These are phyloP conservation scores for Senna tora DNA, from an alignment of 306 rosid species.

Conservation along the genomic window DNA sequence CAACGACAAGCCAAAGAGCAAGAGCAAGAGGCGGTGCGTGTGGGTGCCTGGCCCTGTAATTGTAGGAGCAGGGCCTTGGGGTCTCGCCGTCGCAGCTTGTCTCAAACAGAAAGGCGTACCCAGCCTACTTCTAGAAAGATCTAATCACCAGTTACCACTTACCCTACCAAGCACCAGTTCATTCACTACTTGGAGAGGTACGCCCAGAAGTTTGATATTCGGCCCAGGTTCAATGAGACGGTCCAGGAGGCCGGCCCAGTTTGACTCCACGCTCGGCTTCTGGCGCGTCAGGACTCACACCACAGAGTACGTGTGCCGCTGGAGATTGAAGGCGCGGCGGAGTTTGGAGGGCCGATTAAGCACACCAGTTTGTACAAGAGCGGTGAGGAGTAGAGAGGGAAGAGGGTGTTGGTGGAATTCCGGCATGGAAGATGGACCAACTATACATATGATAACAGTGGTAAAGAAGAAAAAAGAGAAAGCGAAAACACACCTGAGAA, in stretches of 20 bases:
- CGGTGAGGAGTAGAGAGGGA: slow-evolving; percentile 62
- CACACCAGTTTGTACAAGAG: slow-evolving; percentile 79
- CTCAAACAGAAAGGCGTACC: slow-evolving; percentile 51
- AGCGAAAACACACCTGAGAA: too few species aligned
- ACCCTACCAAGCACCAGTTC: slow-evolving; percentile 80
- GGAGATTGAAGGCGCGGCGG: slow-evolving; percentile 57
- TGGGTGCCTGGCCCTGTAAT: slow-evolving; percentile 60
- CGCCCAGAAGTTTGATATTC: slow-evolving; percentile 48
- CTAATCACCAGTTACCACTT: slow-evolving; percentile 70
- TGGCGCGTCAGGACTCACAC: slow-evolving; percentile 54
- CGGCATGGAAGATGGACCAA: slow-evolving; percentile 96
- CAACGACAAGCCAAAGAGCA: background rate
- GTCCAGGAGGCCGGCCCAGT: slow-evolving; percentile 59
- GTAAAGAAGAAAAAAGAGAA: too few species aligned
- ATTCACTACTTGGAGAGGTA: slow-evolving; percentile 59
- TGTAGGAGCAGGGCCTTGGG: slow-evolving; percentile 89
- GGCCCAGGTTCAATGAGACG: slow-evolving; percentile 60
- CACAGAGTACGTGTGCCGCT: slow-evolving; percentile 61
- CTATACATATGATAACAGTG: too few species aligned
- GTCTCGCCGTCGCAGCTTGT: slow-evolving; percentile 82
- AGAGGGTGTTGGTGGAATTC: slow-evolving; percentile 84
- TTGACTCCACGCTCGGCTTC: slow-evolving; percentile 47
- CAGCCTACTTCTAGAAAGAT: slow-evolving; percentile 66
- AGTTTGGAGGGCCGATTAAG: slow-evolving; percentile 55
- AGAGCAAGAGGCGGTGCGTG: slow-evolving; percentile 9